A percentile compares a stretch with the other conserved stretches of the same genome.
These are phyloP conservation scores for Amanita muscaria DNA, from an alignment of 768 basidiomycete genomes.

Conservation along the genomic window DNA sequence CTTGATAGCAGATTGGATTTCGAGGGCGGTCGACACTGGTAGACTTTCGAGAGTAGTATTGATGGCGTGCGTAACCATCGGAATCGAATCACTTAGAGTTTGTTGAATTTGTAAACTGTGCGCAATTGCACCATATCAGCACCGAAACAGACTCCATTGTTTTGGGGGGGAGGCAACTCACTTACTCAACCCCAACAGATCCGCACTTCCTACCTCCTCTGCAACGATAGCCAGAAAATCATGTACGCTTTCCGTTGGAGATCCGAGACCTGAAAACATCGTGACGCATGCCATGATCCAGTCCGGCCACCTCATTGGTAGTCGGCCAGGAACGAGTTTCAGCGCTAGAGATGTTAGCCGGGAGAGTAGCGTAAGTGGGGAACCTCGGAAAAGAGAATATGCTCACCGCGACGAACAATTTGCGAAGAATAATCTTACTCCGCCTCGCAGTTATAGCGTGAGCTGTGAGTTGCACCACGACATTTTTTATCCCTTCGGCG, in stretches of 20 bases:
- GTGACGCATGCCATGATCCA: conserved; percentile 67
- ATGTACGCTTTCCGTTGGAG: conserved; percentile 49
- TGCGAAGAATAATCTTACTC: conserved; percentile 70
- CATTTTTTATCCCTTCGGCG: conserved; percentile 46
- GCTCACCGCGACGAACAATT: conserved; percentile 80
- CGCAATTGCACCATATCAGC: not conserved
- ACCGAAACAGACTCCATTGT: not conserved
- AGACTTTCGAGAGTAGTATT: conserved; percentile 39
- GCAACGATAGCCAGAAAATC: conserved; percentile 79
- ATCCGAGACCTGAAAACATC: conserved; percentile 50
- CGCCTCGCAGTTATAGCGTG: conserved; percentile 51
- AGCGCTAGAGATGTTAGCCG: conserved; percentile 65
- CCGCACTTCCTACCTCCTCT: conserved; percentile 72
- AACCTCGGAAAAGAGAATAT: conserved; percentile 5
- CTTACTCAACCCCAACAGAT: conserved; percentile 67
- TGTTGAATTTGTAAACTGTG: conserved; percentile 54
- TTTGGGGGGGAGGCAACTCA: conserved; percentile 29
- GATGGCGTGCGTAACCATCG: conserved; percentile 66
- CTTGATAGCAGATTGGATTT: conserved; percentile 64
- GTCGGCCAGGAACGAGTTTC: conserved; percentile 51
- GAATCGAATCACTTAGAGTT: conserved; percentile 56
- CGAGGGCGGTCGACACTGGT: conserved; percentile 25
- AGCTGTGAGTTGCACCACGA: conserved; percentile 63
- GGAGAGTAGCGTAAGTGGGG: not conserved
- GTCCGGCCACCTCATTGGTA: conserved; percentile 60